A percentile compares a stretch with the other conserved stretches of the same genome.
Evolutionary conservation across 192 early-diverging fungal genomes (phyloP).

Genomic region (Backusella liffmaniae): DNA sequence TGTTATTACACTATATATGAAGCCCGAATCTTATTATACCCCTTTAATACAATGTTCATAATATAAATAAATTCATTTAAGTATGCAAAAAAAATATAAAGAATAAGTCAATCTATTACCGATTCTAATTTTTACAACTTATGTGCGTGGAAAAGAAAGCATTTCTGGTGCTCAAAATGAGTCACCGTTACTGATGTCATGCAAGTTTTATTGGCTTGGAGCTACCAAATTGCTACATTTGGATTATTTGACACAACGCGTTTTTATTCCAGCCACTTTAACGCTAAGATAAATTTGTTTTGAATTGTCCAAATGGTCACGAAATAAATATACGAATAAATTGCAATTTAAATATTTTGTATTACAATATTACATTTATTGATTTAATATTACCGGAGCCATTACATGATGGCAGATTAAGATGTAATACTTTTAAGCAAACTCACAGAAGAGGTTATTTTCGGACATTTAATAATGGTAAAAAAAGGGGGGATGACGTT

Average conservation of each 20-base stretch:
- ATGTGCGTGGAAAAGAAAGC: neutral
- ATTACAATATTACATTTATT: slow-evolving; percentile 1
- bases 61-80: neutral
- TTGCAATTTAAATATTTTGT: slow-evolving; percentile 6
- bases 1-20: neutral
- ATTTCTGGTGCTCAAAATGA: neutral
- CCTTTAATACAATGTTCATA: neutral
- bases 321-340: slow-evolving; percentile 3
- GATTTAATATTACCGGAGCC: neutral
- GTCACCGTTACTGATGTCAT: slow-evolving; percentile 2
- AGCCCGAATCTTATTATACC: slow-evolving; percentile 1
- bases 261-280: neutral
- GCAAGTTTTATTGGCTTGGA: slow-evolving; percentile 1
- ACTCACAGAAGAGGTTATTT: neutral
- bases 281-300: neutral
- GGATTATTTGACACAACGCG: neutral
- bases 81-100: neutral
- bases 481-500: neutral
- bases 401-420: neutral
- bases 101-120: neutral
- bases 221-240: neutral
- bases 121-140: neutral
- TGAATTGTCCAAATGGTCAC: neutral
- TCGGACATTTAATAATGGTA: neutral
- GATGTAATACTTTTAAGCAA: neutral